phyloP scores from a whole-genome alignment of 805 yeast species.

The Cyberlindnera maritima region DNA sequence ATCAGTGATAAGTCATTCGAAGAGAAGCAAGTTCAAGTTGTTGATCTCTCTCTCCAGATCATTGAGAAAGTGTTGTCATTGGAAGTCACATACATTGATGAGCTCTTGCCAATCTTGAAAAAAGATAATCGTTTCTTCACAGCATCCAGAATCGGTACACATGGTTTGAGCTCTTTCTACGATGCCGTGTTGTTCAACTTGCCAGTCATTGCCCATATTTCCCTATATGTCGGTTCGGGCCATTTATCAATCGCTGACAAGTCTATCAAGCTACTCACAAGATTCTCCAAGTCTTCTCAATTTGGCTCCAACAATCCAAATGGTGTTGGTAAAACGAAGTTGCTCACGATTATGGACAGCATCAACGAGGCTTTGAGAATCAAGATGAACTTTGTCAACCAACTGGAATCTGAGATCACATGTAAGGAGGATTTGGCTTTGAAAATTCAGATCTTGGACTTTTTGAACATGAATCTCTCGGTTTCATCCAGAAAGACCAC shows the following conservation, averaged over 20 bases:
- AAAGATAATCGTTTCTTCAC: conserved; percentile 31
- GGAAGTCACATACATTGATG: conserved; percentile 60
- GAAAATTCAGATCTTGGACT: conserved; percentile 59
- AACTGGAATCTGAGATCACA: conserved; percentile 48
- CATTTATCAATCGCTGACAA: conserved; percentile 47
- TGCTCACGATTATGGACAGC: conserved; percentile 69
- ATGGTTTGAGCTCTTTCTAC: conserved; percentile 60
- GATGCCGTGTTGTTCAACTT: conserved; percentile 72
- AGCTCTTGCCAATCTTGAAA: conserved; percentile 49
- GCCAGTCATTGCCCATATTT: conserved; percentile 70
- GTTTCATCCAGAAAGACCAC: conserved; percentile 42
- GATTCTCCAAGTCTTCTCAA: conserved; percentile 46
- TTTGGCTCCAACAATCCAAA: conserved; percentile 35
- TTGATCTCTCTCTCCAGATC: conserved; percentile 42
- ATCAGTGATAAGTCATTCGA: conserved; percentile 38
- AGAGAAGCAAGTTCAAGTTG: conserved; percentile 35
- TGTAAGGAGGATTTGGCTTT: conserved; percentile 40
- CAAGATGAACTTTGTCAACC: conserved; percentile 68
- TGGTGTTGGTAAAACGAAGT: conserved; percentile 49
- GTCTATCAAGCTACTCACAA: conserved; percentile 51
- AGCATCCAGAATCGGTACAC: conserved; percentile 45
- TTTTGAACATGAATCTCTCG: conserved; percentile 49
- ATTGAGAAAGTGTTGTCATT: conserved; percentile 44
- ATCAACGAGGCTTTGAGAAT: conserved; percentile 78
- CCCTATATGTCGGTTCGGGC: conserved; percentile 66